Conservation (phyloP, 2,329 filamentous ascomycete species). For the Penicillium sp. region DNA sequence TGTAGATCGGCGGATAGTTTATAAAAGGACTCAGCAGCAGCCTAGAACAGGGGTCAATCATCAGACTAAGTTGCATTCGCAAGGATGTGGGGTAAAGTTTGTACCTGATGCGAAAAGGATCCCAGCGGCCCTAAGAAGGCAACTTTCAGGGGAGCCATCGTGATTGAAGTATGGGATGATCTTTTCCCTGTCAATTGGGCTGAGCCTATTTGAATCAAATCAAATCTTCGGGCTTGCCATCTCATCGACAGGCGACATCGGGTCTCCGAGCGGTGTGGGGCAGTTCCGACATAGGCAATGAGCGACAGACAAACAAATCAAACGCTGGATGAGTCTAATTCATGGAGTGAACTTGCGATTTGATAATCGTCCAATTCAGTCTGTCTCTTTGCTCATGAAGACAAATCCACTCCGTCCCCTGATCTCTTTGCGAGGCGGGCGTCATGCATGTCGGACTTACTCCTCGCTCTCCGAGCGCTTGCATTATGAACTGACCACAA, state of each 20-base stretch:
- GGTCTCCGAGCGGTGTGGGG: constrained; percentile 19
- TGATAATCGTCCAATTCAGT: neutral
- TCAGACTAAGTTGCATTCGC: constrained; percentile 8
- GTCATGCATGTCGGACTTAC: constrained; percentile 16
- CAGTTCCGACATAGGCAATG: neutral
- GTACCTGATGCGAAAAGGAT: constrained; percentile 68
- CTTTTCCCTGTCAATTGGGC: neutral
- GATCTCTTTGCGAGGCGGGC: constrained; percentile 5
- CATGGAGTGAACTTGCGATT: constrained; percentile 7
- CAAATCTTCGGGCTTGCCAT: neutral
- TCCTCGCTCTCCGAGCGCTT: constrained; percentile 40
- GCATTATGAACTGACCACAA: constrained; percentile 46
- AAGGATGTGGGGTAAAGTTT: constrained; percentile 17
- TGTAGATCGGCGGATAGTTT: constrained; percentile 28
- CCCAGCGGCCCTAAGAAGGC: constrained; percentile 63
- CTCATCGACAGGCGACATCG: constrained; percentile 2
- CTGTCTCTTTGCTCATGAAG: constrained; percentile 5
- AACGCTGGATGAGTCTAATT: constrained; percentile 10
- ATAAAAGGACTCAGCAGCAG: constrained; percentile 53
- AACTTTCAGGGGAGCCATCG: constrained; percentile 31
- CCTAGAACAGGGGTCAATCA: constrained; percentile 39
- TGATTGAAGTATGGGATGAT: neutral
- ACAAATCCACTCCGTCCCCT: neutral
- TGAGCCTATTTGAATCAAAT: neutral
- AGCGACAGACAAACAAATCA: constrained; percentile 25